A percentile compares a stretch with the other conserved stretches of the same genome.
Evolutionary conservation across 148 eudicot genomes (phyloP).

Genomic region (Nepenthes gracilis): DNA sequence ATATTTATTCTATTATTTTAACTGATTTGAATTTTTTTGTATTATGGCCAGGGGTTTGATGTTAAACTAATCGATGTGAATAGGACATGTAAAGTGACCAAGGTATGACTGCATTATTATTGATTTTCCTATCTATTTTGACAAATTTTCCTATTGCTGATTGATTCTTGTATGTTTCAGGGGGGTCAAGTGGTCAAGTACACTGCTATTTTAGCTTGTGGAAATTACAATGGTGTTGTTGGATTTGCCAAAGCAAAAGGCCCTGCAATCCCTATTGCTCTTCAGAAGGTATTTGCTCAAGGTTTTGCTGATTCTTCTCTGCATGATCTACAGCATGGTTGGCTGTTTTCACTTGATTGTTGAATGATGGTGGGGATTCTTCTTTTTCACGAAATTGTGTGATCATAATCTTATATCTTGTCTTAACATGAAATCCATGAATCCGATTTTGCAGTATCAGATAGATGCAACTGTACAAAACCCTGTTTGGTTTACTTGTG

Average conservation of each 20-base stretch:
- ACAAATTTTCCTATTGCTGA: slow-evolving; percentile 1
- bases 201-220: slow-evolving; percentile 81
- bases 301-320: not conserved
- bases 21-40: not conserved
- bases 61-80: slow-evolving; percentile 67
- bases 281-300: slow-evolving; percentile 58
- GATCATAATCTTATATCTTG: too few relatives aligned
- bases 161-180: slow-evolving; percentile 20
- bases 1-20: too few relatives aligned
- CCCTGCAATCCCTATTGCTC: slow-evolving; percentile 55
- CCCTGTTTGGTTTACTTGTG: too few relatives aligned
- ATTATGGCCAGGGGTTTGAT: slow-evolving; percentile 72
- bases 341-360: not conserved
- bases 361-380: not conserved
- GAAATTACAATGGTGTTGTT: slow-evolving; percentile 80
- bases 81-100: slow-evolving; percentile 79
- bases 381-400: too few relatives aligned
- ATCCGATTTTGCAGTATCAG: too few relatives aligned
- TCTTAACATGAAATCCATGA: too few relatives aligned
- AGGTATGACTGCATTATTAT: slow-evolving; percentile 27
- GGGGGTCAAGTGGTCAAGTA: slow-evolving; percentile 80
- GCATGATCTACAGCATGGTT: not conserved
- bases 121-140: slow-evolving; percentile 2
- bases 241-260: slow-evolving; percentile 95
- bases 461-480: too few relatives aligned